These are phyloP conservation scores for Solanum acaule DNA, from an alignment of 257 asterid species.

Conservation along the genomic window DNA sequence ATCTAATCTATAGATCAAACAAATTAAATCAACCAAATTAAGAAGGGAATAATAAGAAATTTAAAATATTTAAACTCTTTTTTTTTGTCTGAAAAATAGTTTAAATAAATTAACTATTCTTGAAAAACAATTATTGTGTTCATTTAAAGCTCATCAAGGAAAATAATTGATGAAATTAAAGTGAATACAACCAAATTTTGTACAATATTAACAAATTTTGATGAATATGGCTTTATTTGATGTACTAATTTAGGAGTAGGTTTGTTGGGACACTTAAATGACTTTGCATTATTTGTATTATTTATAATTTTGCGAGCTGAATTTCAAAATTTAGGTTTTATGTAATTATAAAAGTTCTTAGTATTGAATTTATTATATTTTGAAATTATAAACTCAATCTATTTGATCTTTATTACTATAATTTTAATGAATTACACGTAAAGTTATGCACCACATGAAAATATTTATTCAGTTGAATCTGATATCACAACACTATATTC, in stretches of 20 bases:
- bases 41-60: neutral
- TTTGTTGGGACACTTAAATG: neutral
- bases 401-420: neutral
- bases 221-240: neutral
- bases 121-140: neutral
- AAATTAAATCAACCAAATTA: neutral
- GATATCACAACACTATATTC: no score
- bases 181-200: neutral
- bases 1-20: neutral
- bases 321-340: neutral
- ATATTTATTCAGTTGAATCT: accelerated
- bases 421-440: neutral
- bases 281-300: neutral
- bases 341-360: neutral
- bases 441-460: neutral
- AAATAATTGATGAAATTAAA: neutral
- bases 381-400: neutral
- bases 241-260: neutral
- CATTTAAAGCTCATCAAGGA: neutral
- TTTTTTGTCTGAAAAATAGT: neutral
- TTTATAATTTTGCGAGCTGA: no score
- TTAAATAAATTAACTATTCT: neutral
- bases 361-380: neutral
- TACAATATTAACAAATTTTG: neutral
- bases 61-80: neutral